Base-by-base conservation (phyloP, 2,329 filamentous ascomycete species). In the Talaromyces sp. region DNA sequence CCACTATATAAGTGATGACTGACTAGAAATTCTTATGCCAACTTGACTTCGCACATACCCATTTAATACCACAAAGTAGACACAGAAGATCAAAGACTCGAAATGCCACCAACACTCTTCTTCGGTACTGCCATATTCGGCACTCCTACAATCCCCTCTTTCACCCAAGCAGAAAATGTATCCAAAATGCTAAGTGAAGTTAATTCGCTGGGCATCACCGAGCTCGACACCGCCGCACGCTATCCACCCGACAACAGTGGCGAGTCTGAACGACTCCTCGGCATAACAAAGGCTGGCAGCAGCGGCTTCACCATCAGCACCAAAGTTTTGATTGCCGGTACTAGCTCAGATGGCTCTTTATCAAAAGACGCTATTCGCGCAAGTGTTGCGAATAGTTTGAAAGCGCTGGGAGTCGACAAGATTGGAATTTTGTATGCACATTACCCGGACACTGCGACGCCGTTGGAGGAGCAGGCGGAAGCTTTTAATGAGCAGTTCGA, bases 391-490 rank as follows among this genome's bases (percentile, higher is more conserved):
- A 70, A 64, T 13, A 79, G 76, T 59, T 66, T 78, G 60, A 37
- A 35, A 27, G 39, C 43, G 16, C 27, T 62, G 19, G 60, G 47
- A 5, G 37, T 62, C 27, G 37, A 37, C 24, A 62, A 62, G 35
- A 11, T 62, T 45, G 60, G 60, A 6, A 45, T 56, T 4, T 73
- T 80, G 31, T 74, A 80, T 63, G 69, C 74, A 0, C 77, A 81
- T 66, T 70, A 72, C 24, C 73, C 75, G 0, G 78, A 80, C 60
- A 70, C 70, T 1, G 13, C 69, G 11, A 78, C 74, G 2, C 72
- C 74, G 3, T 70, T 80, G 3, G 72, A 75, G 54, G 78, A 78
- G 19, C 78, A 79, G 52, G 69, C 77, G 4, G 69, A 65, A 3
- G 74, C 66, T 14, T 76, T 79, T 57, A 69, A 75, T 31, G 60